Base-by-base conservation (phyloP, 73 alveolate species). In the Blepharisma stoltei region DNA sequence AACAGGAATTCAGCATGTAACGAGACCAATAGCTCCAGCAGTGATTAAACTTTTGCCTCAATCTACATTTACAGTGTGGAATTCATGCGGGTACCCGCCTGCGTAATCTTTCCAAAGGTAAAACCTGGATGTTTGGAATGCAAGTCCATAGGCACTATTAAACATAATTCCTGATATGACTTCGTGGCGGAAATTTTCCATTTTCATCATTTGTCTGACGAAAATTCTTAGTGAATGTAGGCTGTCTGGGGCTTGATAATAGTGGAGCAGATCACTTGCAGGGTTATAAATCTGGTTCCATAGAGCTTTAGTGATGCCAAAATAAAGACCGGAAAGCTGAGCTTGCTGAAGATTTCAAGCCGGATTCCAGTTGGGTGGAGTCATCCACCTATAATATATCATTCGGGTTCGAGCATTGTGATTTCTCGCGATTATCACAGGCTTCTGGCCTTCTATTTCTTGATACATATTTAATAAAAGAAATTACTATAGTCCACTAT, bases 401-500 rank as follows among this genome's bases (percentile, higher is more conserved):
- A 9, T 23, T n/a, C 55, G 32, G 25, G 60, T n/a, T 14, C 79
- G 20, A 43, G 23, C 79, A n/a, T 18, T 69, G n/a, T 44, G 65
- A 69, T 69, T 69, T 43, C 79, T 69, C n/a, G 55, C 11, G 11
- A 69, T 4, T 8, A 69, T 53, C 14, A 69, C 60, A 8, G 79
- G 79, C 5, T 43, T 69, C 60, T 69, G 79, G 23, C 79, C 79
- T 69, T 69, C 79, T 7, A 69, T 11, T 46, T 69, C 79, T 46
- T 69, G 65, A n/a, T 9, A 69, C 79, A 69, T 69, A n/a, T 60
- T 69, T 52, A n/a, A n/a, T 52, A 52, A 52, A 32, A 32, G 5
- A 32, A 32, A 32, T 32, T 32, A 32, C 41, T 32, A 32, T 32
- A 32, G 41, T 32, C 41, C 41, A 32, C 41, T 32, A 32, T 32